Evolutionary conservation across 441 rosid species (phyloP), one percentile per base, ranked within the genome.

Genomic region (Omphalea diandra): DNA sequence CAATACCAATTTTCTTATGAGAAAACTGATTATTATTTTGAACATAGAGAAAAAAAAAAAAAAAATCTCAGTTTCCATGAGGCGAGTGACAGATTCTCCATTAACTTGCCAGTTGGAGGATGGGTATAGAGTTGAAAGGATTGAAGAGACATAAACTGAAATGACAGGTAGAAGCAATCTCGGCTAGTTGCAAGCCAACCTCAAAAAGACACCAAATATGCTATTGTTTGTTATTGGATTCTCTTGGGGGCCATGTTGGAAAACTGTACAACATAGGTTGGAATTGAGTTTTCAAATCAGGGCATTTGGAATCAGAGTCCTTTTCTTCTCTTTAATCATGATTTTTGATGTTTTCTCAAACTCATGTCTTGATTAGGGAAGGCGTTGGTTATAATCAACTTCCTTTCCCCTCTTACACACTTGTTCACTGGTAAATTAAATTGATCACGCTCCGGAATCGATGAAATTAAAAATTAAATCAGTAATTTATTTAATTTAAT

Each of bases 171-270:
- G 43, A 36, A 54, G 20, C 14, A 59, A 61, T n/a, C 15, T 4
- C 7, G 47, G 41, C 63, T 44, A 52, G 55, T 43, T 33, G 65
- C 67, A 68, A 31, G 63, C 63, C 67, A 68, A 63, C 36, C 52
- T 36, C 22, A 67, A 74, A n/a, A 53, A 40, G 55, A 20, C 26
- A 41, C 52, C 11, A 57, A 59, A 53, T 63, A 36, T 53, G 70
- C 31, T 73, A 15, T n/a, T 12, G 1, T 31, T 43, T 71, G 58
- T 50, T 9, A 29, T 59, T 73, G 71, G 59, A 65, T 63, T 70
- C 65, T 29, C 17, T 49, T 0, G 7, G 35, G 38, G 17, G 7
- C 71, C 71, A 54, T 29, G 3, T 2, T 27, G 24, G 15, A 35
- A 65, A 33, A 33, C 57, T 65, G 69, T 65, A 35, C 12, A 5